Conservation (phyloP, 352 stramenopile species). For the Globisporangium emineosum region DNA sequence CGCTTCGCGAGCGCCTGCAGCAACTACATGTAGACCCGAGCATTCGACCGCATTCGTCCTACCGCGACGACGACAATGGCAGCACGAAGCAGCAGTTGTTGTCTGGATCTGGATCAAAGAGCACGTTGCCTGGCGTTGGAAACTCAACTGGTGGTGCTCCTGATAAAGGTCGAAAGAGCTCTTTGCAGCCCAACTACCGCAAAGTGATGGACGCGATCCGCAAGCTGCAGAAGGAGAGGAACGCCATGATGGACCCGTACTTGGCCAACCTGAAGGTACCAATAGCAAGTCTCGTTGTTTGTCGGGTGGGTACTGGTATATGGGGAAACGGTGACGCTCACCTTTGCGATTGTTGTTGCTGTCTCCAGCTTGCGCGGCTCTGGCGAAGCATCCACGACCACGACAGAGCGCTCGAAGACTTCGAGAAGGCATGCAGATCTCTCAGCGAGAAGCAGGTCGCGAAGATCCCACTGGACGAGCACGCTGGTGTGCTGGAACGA, state of each 20-base stretch:
- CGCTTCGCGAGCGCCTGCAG: conserved; percentile 26
- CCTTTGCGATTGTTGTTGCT: background rate
- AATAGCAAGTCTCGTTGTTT: background rate
- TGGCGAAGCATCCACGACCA: conserved; percentile 50
- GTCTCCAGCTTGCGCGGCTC: conserved; percentile 44
- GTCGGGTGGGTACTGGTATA: background rate
- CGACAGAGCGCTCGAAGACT: conserved; percentile 51
- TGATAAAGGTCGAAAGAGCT: conserved; percentile 6
- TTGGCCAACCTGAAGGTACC: conserved; percentile 54
- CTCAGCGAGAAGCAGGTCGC: conserved; percentile 35
- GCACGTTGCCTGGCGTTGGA: conserved; percentile 16
- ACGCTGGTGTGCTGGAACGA: conserved; percentile 31
- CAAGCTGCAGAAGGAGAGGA: conserved; percentile 33
- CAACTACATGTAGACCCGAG: conserved; percentile 28
- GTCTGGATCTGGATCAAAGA: background rate
- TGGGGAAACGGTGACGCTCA: background rate
- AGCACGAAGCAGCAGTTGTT: background rate
- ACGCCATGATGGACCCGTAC: conserved; percentile 43
- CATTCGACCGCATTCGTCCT: conserved; percentile 3
- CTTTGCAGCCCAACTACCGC: conserved; percentile 26
- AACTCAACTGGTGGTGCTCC: background rate
- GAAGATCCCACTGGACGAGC: conserved; percentile 26
- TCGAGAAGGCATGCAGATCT: conserved; percentile 33
- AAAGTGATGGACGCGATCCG: conserved; percentile 44
- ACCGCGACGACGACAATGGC: background rate